phyloP scores from a whole-genome alignment of 2,329 filamentous ascomycete species.

The Ophioceras dolichostomum region DNA sequence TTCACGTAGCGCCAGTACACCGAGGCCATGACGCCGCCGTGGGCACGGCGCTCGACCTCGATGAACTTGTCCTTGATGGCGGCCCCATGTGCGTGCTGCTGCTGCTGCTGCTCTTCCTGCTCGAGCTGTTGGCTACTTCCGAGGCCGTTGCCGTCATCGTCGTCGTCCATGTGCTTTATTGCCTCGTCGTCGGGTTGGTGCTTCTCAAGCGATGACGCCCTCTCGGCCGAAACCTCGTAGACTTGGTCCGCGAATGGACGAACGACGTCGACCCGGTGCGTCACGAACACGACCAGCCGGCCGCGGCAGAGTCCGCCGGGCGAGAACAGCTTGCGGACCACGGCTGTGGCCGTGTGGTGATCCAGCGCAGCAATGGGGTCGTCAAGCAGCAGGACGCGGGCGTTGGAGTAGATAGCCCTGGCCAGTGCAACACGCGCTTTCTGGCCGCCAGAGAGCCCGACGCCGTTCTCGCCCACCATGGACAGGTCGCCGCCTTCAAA shows the following conservation, averaged over 20 bases:
- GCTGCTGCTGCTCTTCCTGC: slow-evolving; percentile 16
- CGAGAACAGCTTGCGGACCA: slow-evolving; percentile 44
- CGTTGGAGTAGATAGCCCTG: slow-evolving; percentile 46
- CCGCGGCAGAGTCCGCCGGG: slow-evolving; percentile 27
- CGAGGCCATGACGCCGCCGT: slow-evolving; percentile 61
- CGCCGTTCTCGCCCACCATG: slow-evolving; percentile 48
- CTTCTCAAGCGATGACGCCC: slow-evolving; percentile 17
- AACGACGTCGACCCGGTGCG: slow-evolving; percentile 68
- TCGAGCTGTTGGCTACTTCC: too few relatives aligned
- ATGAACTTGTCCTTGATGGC: slow-evolving; percentile 64
- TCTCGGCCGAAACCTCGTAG: slow-evolving; percentile 54
- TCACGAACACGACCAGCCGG: slow-evolving; percentile 67
- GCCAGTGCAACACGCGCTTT: slow-evolving; percentile 52
- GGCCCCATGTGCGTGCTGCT: slow-evolving; percentile 18
- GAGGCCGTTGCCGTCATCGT: too few relatives aligned
- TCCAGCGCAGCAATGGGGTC: slow-evolving; percentile 53
- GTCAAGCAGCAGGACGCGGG: slow-evolving; percentile 45
- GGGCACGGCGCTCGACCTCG: slow-evolving; percentile 61
- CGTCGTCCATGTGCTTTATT: slow-evolving; percentile 2
- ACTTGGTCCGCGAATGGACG: slow-evolving; percentile 61
- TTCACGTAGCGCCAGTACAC: slow-evolving; percentile 82
- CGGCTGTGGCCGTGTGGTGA: slow-evolving; percentile 48
- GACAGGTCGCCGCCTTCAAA: slow-evolving; percentile 46
- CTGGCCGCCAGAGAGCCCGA: slow-evolving; percentile 51
- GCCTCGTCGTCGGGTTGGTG: slow-evolving; percentile 9